Base-by-base conservation (phyloP, 495 filamentous ascomycete genomes). In the Lophiostoma macrostomum region DNA sequence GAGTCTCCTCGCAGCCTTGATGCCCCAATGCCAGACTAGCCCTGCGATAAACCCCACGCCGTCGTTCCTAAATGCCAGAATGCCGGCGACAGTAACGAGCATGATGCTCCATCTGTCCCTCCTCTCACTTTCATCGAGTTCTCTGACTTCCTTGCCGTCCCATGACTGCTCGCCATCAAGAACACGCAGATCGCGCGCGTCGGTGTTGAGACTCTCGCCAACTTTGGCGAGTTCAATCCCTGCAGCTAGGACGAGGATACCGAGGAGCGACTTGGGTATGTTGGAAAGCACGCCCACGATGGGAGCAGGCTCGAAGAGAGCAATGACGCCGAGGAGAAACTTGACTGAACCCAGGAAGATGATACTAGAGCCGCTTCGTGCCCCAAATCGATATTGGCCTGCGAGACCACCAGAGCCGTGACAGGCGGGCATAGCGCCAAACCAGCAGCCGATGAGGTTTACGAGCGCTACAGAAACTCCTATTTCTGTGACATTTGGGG, bases 371-470 rank as follows among this genome's bases (percentile, higher is more conserved):
- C 91, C 91, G 27, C 87, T 93, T 11, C 91, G 82, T 5, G 91
- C 90, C 2, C 91, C 91, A 57, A 96, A 97, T 2, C 88, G 81
- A 61, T 87, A 86, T 65, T 96, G 91, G 0, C 83, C 91, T 1
- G 91, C 91, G 0, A 96, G 73, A 0, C 91, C 91, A 1, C 91
- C 91, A 11, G 88, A 88, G 16, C 91, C 91, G 64, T 96, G 91
- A 61, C 91, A 97, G 1, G 95, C 86, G 4, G 91, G 91, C 91
- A 97, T 97, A 0, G 84, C 87, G 24, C 90, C 91, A 66, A 95
- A 93, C 85, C 87, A 91, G 68, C 85, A 90, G 5, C 87, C 85
- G 4, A 86, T 56, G 5, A 96, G 70, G 64, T 96, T 96, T 83
- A 95, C 93, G 3, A 69, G 58, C 0, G 82, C 81, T 6, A 97